Base-by-base conservation (phyloP, 805 yeast genomes). In the Ogataea methanolica region DNA sequence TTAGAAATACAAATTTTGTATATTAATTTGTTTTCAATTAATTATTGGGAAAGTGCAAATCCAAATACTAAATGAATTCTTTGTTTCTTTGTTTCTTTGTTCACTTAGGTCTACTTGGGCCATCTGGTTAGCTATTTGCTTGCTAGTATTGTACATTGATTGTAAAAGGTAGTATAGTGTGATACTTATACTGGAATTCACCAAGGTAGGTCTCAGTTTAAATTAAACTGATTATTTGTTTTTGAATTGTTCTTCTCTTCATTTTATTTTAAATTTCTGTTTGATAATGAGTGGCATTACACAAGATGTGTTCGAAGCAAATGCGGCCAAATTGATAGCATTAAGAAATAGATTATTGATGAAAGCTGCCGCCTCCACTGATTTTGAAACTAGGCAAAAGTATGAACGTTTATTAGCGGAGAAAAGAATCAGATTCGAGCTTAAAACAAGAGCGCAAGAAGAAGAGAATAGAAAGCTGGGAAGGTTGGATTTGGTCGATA, bases 401-500 rank as follows among this genome's bases (percentile, higher is more conserved):
- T 59, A 58, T 41, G 58, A 56, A n/a, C 47, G 58, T 23, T 45
- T 59, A 36, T 42, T 58, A 17, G 42, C 52, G 14, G 62, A 59
- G 42, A 55, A 55, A 36, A 51, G 53, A 23, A 39, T 59, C 21
- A 37, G 55, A 31, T 39, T 43, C 21, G 58, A 54, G 21, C 37
- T 52, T 17, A 53, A 54, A 35, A 29, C 42, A 8, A 45, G 42
- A 42, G 45, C 49, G 7, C 46, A 38, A 15, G 52, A 56, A n/a
- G 33, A 33, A 19, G 23, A 19, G 2, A 33, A 49, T 22, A 47
- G 56, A 34, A 36, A 40, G 14, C 36, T 29, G 1, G 58, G 58
- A 9, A 41, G 55, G 21, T 15, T 50, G n/a, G 53, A 55, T 36
- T 36, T 45, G 31, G 53, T 54, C 15, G 19, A 43, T 9, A 21